Evolutionary conservation across 495 filamentous ascomycete genomes (phyloP).

Genomic region (Schizothecium vesticola): DNA sequence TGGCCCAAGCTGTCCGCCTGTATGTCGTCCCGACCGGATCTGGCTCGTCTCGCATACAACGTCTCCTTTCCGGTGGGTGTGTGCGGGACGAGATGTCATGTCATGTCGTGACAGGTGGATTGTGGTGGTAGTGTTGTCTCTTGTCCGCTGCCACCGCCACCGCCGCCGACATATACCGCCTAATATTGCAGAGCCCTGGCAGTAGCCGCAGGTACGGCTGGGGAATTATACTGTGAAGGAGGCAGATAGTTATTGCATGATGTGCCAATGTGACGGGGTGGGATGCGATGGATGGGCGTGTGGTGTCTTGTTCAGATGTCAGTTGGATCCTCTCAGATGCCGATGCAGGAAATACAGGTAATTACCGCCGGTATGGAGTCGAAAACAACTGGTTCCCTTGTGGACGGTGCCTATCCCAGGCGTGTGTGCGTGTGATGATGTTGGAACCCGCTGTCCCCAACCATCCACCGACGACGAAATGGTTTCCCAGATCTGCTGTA

Average conservation of each 20-base stretch:
- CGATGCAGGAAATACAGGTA: not conserved
- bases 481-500: not conserved
- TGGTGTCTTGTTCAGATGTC: not conserved
- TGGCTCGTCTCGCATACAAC: not conserved
- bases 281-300: not conserved
- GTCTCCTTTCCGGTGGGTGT: not conserved
- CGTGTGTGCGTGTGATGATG: not conserved
- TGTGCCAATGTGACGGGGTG: not conserved
- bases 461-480: not conserved
- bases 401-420: too few relatives aligned
- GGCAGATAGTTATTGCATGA: not conserved
- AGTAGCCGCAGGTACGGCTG: not conserved
- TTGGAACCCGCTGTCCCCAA: not conserved
- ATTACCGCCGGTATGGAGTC: not conserved
- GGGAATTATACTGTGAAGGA: not conserved
- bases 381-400: not conserved
- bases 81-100: not conserved
- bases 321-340: not conserved
- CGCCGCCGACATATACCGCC: not conserved
- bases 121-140: not conserved
- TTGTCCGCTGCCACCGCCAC: not conserved
- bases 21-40: not conserved
- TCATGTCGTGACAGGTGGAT: not conserved
- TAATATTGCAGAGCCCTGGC: not conserved
- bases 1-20: not conserved